These are phyloP conservation scores for Pestalotiopsis sp. DNA, from an alignment of 2,329 filamentous ascomycete species.

Conservation along the genomic window DNA sequence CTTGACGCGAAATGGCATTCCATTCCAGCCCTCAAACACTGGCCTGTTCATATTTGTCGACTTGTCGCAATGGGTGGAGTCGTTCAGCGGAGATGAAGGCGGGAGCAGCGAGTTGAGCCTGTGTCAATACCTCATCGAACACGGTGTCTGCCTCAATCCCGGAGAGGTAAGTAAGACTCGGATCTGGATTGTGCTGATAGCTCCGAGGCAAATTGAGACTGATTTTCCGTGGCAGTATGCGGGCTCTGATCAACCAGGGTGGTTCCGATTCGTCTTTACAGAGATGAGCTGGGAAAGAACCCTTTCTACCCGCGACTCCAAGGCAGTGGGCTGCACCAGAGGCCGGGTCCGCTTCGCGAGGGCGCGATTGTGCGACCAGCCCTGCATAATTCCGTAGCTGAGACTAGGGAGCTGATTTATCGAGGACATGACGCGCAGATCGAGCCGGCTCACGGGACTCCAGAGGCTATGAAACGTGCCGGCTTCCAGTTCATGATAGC, in stretches of 20 bases:
- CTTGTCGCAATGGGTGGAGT: not conserved
- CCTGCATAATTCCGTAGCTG: not conserved
- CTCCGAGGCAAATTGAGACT: not conserved
- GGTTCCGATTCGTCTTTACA: slow-evolving; percentile 3
- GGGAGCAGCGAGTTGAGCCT: not conserved
- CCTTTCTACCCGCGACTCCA: not conserved
- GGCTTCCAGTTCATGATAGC: not conserved
- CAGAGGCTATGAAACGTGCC: not conserved
- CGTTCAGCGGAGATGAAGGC: not conserved
- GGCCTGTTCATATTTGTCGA: slow-evolving; percentile 1
- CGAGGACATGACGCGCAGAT: not conserved
- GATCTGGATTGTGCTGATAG: not conserved
- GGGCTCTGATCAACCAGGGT: not conserved
- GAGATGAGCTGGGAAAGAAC: not conserved
- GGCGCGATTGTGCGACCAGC: not conserved
- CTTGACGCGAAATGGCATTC: not conserved
- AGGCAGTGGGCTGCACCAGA: not conserved
- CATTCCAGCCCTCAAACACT: not conserved
- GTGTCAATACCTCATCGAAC: not conserved
- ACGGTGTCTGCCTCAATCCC: not conserved
- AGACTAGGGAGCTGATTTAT: not conserved
- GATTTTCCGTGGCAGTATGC: not conserved
- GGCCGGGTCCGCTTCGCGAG: not conserved
- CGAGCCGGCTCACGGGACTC: not conserved
- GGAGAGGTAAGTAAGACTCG: not conserved